phyloP scores from a whole-genome alignment of 805 yeast species.

The Zygosaccharomyces pseudorouxii region DNA sequence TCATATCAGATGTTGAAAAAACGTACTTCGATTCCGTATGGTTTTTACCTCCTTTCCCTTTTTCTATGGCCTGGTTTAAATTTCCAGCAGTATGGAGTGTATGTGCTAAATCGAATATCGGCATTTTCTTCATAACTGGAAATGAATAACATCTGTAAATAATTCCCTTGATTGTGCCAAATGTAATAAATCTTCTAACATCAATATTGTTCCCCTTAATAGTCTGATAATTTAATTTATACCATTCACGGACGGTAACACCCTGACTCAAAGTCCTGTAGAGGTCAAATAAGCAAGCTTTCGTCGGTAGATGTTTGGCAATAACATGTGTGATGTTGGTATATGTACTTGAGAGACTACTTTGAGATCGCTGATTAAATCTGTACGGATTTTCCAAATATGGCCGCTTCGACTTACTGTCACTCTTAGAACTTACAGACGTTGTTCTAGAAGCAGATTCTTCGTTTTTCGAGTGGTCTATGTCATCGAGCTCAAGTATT shows the following conservation, averaged over 20 bases:
- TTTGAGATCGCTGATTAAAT: conserved; percentile 14
- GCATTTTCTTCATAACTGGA: conserved; percentile 48
- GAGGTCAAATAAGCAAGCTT: conserved; percentile 61
- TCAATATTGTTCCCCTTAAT: conserved; percentile 58
- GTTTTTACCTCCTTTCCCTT: conserved; percentile 15
- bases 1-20: conserved; percentile 34
- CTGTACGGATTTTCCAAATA: conserved; percentile 5
- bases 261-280: conserved; percentile 79
- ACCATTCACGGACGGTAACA: conserved; percentile 77
- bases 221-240: conserved; percentile 52
- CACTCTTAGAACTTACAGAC: conserved; percentile 23
- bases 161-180: conserved; percentile 78
- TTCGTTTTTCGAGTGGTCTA: conserved; percentile 8
- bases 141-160: conserved; percentile 76
- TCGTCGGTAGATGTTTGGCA: conserved; percentile 46
- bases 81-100: conserved; percentile 16
- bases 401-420: neutral
- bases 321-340: conserved; percentile 8
- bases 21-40: conserved; percentile 15
- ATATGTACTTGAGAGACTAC: conserved; percentile 16
- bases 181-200: conserved; percentile 75
- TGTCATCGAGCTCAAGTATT: conserved; percentile 2
- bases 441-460: conserved; percentile 27
- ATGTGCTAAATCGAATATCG: conserved; percentile 13
- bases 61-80: conserved; percentile 9